phyloP scores from a whole-genome alignment of 768 basidiomycete genomes.

The Phaeotremella skinneri region DNA sequence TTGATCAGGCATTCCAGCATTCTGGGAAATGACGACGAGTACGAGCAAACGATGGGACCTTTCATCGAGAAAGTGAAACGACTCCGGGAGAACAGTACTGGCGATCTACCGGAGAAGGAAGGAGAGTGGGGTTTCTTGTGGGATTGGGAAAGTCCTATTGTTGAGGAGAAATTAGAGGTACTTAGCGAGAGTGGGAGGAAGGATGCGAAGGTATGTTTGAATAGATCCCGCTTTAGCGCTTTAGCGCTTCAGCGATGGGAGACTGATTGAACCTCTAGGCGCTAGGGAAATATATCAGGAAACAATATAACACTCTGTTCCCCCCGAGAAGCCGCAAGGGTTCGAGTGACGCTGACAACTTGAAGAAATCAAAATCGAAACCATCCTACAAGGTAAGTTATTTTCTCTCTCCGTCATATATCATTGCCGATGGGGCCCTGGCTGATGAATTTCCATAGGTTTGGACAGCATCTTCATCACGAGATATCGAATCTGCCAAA shows the following conservation, averaged over 20 bases:
- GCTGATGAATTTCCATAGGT: constrained; percentile 25
- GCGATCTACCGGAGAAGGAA: constrained; percentile 16
- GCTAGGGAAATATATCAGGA: constrained; percentile 45
- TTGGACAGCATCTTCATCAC: constrained; percentile 50
- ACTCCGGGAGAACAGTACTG: constrained; percentile 7
- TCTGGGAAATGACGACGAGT: constrained; percentile 54
- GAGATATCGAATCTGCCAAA: constrained; percentile 52
- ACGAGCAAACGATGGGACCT: constrained; percentile 51
- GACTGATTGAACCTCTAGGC: constrained; percentile 4
- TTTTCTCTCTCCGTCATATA: not conserved
- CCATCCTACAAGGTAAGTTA: constrained; percentile 36
- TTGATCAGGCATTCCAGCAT: constrained; percentile 53
- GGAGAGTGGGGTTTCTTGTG: constrained; percentile 49
- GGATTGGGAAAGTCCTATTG: constrained; percentile 48
- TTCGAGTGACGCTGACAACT: constrained; percentile 10
- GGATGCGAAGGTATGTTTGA: constrained; percentile 47
- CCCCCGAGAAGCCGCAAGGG: constrained; percentile 28
- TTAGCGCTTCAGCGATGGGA: not conserved
- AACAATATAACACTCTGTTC: constrained; percentile 41
- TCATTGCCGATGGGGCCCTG: not conserved
- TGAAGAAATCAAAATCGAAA: constrained; percentile 18
- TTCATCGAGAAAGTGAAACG: constrained; percentile 49
- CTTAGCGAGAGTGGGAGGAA: constrained; percentile 48
- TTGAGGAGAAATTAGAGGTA: constrained; percentile 50
- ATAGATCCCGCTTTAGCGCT: not conserved